Conservation (phyloP, 2,329 filamentous ascomycete species). For the Cladosporium austrohemisphaericum region DNA sequence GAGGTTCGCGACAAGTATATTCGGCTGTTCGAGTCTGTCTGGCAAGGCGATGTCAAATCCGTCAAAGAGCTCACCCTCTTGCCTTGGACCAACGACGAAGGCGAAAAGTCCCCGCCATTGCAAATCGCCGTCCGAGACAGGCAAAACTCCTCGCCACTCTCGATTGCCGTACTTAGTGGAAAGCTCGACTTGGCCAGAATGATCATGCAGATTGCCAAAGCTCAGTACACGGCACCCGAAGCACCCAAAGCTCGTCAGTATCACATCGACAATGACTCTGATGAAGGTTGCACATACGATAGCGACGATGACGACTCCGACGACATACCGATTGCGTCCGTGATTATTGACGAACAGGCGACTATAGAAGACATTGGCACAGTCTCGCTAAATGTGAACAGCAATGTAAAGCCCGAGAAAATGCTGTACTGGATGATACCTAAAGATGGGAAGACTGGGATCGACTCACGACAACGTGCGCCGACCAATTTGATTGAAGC, state of each 20-base stretch:
- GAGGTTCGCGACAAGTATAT: slow-evolving; percentile 58
- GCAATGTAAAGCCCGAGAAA: slow-evolving; percentile 52
- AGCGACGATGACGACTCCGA: slow-evolving; percentile 26
- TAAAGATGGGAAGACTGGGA: too few relatives aligned
- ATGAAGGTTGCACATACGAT: slow-evolving; percentile 20
- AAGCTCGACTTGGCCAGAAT: slow-evolving; percentile 61
- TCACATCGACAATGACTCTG: slow-evolving; percentile 28
- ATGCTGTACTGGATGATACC: slow-evolving; percentile 45
- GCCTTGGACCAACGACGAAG: slow-evolving; percentile 49
- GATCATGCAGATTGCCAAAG: slow-evolving; percentile 66
- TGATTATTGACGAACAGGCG: slow-evolving; percentile 63
- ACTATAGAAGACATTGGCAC: slow-evolving; percentile 75
- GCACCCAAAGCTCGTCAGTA: slow-evolving; percentile 19
- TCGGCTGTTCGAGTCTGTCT: slow-evolving; percentile 69
- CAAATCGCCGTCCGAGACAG: slow-evolving; percentile 59
- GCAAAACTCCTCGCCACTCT: slow-evolving; percentile 57
- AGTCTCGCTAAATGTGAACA: slow-evolving; percentile 65
- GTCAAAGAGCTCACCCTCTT: slow-evolving; percentile 63
- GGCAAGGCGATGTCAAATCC: slow-evolving; percentile 62
- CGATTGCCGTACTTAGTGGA: slow-evolving; percentile 63
- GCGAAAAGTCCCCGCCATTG: slow-evolving; percentile 56
- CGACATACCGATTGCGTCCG: slow-evolving; percentile 37
- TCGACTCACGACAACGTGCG: neutral
- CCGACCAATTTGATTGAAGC: slow-evolving; percentile 29
- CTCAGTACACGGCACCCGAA: slow-evolving; percentile 58